phyloP scores from a whole-genome alignment of 73 alveolate species.

The Urostyla sp. region DNA sequence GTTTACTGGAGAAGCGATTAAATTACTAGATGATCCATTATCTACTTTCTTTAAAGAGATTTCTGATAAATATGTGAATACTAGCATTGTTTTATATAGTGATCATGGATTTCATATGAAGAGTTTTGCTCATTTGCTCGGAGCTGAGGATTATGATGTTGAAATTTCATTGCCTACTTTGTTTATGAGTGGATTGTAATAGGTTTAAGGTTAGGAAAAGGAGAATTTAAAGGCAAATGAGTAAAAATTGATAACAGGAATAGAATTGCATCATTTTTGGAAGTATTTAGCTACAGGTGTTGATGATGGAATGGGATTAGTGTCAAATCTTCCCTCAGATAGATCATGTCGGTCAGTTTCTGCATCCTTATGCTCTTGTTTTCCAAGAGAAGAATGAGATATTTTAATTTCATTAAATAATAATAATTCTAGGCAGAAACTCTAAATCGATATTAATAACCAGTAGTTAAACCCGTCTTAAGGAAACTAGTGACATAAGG shows the following conservation, averaged over 20 bases:
- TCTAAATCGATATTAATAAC: conserved; percentile 30
- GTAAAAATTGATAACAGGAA: conserved; percentile 5
- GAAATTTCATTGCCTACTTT: conserved; percentile 1
- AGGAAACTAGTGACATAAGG: conserved; percentile 52
- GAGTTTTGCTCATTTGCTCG: conserved; percentile 10
- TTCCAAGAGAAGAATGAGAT: too few species aligned
- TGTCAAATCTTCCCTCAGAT: conserved; percentile 23
- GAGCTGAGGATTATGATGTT: neutral
- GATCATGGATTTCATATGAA: conserved; percentile 80
- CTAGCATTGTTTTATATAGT: conserved; percentile 72
- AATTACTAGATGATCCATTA: conserved; percentile 79
- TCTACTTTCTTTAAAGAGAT: conserved; percentile 76
- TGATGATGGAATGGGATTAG: neutral
- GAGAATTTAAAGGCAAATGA: neutral
- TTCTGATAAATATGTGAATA: conserved; percentile 68
- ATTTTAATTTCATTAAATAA: too few species aligned
- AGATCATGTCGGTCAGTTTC: too few species aligned
- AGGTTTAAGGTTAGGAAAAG: neutral
- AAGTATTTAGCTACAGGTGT: conserved; percentile 30
- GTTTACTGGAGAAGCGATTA: conserved; percentile 88
- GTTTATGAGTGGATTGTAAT: neutral
- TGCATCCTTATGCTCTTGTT: too few species aligned
- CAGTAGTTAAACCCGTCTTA: conserved; percentile 24
- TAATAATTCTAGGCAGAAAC: too few species aligned
- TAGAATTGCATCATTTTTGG: conserved; percentile 33